Evolutionary conservation across 73 alveolate species (phyloP).

Genomic region (Tetrahymena borealis): DNA sequence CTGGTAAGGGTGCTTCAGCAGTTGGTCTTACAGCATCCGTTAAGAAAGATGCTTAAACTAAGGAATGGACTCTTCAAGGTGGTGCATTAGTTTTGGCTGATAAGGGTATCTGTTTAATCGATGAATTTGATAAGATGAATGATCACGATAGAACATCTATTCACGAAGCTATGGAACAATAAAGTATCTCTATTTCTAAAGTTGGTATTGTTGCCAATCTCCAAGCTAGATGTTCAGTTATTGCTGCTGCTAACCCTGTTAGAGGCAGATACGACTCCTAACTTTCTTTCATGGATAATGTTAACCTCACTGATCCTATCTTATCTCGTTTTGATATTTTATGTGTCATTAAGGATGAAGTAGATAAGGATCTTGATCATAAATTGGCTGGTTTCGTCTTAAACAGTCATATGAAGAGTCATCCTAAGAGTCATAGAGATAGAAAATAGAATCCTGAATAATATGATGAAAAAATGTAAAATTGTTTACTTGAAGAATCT

Average conservation of each 20-base stretch:
- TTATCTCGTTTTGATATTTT: slow-evolving; percentile 97
- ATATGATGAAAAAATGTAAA: slow-evolving; percentile 40
- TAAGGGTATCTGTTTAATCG: slow-evolving; percentile 96
- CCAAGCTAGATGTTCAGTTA: slow-evolving; percentile 99
- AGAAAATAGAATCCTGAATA: slow-evolving; percentile 24
- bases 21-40: slow-evolving; percentile 99
- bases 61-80: slow-evolving; percentile 98
- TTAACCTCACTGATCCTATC: slow-evolving; percentile 99
- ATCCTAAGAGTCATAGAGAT: slow-evolving; percentile 65
- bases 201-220: slow-evolving; percentile 99
- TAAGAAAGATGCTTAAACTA: slow-evolving; percentile 90
- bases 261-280: slow-evolving; percentile 91
- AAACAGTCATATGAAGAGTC: slow-evolving; percentile 95
- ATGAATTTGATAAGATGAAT: slow-evolving; percentile 99
- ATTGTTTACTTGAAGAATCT: slow-evolving; percentile 29
- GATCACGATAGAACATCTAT: slow-evolving; percentile 99
- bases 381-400: slow-evolving; percentile 96
- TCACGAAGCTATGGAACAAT: slow-evolving; percentile 99
- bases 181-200: slow-evolving; percentile 96
- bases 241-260: slow-evolving; percentile 99
- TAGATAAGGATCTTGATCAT: slow-evolving; percentile 86
- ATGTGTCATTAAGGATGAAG: slow-evolving; percentile 97
- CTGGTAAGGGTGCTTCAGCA: slow-evolving; percentile 99
- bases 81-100: slow-evolving; percentile 99
- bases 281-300: slow-evolving; percentile 95